These are phyloP conservation scores for Magnusiomyces fungicola DNA, from an alignment of 1,139 yeast genomes.

Conservation along the genomic window DNA sequence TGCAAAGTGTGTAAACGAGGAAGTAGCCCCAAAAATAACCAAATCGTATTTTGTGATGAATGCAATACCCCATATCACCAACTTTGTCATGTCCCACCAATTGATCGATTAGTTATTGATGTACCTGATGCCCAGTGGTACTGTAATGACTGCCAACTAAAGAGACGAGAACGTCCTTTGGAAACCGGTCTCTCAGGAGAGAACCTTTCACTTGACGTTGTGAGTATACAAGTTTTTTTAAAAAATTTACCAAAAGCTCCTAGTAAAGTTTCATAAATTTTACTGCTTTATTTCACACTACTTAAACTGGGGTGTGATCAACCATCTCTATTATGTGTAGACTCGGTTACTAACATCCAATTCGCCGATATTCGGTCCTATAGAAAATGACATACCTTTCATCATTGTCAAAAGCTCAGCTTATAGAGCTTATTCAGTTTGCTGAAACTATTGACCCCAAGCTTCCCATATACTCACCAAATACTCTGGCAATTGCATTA, in stretches of 20 bases:
- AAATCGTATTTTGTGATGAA: conserved; percentile 39
- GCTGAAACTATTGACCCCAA: conserved; percentile 34
- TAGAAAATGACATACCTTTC: conserved; percentile 35
- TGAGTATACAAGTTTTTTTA: conserved; percentile 13
- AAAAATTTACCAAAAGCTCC: too few species aligned
- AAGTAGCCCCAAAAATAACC: conserved; percentile 35
- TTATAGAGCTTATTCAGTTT: conserved; percentile 35
- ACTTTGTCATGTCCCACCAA: conserved; percentile 38
- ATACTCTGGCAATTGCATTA: conserved; percentile 31
- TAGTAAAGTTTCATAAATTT: too few species aligned
- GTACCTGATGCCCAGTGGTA: conserved; percentile 41
- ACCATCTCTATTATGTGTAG: too few species aligned
- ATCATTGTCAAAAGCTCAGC: conserved; percentile 36
- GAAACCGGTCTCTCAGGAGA: conserved; percentile 37
- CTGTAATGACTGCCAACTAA: conserved; percentile 36
- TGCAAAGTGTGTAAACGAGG: conserved; percentile 38
- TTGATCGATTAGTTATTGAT: conserved; percentile 37
- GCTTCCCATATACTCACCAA: conserved; percentile 34
- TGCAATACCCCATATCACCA: conserved; percentile 39
- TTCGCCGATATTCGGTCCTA: too few species aligned
- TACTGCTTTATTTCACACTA: too few species aligned
- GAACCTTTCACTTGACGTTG: conserved; percentile 31
- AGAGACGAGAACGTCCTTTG: conserved; percentile 32
- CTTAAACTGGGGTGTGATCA: too few species aligned
- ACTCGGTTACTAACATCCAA: too few species aligned